Conservation (phyloP, 179 eudicot species). For the Actinidia chinensis region DNA sequence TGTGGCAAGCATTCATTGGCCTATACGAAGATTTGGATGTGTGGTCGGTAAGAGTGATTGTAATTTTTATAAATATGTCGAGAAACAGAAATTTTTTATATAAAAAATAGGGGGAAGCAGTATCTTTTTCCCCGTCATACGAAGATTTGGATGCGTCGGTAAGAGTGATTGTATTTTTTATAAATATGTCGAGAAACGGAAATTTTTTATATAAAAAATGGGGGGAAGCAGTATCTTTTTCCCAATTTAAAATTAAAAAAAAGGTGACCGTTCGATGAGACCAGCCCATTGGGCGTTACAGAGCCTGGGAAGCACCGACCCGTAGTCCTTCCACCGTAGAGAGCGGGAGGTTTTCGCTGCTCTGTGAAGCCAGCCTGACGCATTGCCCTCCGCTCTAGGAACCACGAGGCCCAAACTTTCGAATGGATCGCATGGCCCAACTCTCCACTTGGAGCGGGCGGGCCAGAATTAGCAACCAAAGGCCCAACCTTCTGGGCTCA, state of each 20-base stretch:
- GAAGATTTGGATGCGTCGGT: too few relatives aligned
- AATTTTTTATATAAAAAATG: too few relatives aligned
- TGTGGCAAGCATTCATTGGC: too few relatives aligned
- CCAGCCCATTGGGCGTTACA: neutral
- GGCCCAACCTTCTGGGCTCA: neutral
- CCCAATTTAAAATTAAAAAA: neutral
- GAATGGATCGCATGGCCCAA: constrained; percentile 11
- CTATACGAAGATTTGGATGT: too few relatives aligned
- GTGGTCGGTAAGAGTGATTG: too few relatives aligned
- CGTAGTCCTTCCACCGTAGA: constrained; percentile 33
- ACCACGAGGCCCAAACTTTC: constrained; percentile 11
- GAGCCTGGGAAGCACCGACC: constrained; percentile 12
- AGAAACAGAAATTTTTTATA: too few relatives aligned
- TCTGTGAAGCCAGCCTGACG: constrained; percentile 38
- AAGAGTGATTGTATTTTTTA: too few relatives aligned
- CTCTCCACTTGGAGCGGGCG: constrained; percentile 29
- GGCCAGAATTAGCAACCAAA: neutral
- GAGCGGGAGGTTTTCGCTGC: constrained; percentile 31
- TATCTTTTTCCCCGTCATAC: too few relatives aligned
- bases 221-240: too few relatives aligned
- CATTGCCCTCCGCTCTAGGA: constrained; percentile 27
- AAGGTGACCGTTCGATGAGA: neutral
- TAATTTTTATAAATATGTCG: too few relatives aligned
- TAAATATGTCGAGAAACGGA: too few relatives aligned
- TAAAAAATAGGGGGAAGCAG: too few relatives aligned